phyloP scores from a whole-genome alignment of 805 yeast genomes.

The Saturnispora silvae region DNA sequence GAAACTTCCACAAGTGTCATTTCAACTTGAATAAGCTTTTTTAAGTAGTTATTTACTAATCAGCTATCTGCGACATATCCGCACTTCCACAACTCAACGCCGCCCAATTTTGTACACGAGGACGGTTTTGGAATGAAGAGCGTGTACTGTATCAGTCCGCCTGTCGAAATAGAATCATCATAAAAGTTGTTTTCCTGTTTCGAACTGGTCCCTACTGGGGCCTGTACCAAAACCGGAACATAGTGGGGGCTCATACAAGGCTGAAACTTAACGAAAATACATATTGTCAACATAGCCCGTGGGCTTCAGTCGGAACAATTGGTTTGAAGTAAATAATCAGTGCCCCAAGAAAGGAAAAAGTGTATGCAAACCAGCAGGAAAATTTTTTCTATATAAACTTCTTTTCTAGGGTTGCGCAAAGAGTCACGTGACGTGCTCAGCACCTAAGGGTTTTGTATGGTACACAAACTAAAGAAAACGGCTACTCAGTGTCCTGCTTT shows the following conservation, averaged over 20 bases:
- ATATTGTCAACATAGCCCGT: constrained; percentile 36
- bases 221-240: too few species aligned
- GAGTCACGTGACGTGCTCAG: background rate
- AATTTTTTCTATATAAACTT: background rate
- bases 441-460: background rate
- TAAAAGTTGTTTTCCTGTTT: constrained; percentile 5
- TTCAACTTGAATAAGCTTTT: too few species aligned
- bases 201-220: background rate
- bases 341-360: constrained; percentile 18
- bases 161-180: constrained; percentile 34
- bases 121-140: constrained; percentile 33
- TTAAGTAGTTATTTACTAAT: too few species aligned
- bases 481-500: background rate
- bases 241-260: constrained; percentile 47
- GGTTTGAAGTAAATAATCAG: constrained; percentile 39
- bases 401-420: background rate
- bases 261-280: constrained; percentile 49
- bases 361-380: background rate
- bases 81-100: constrained; percentile 36
- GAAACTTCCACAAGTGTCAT: too few species aligned
- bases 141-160: constrained; percentile 34
- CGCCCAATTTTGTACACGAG: constrained; percentile 42
- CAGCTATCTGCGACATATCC: constrained; percentile 38
- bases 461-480: too few species aligned
- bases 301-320: constrained; percentile 52